Evolutionary conservation across 1,284 basidiomycete species (phyloP).

Genomic region (Ganoderma resinaceum): DNA sequence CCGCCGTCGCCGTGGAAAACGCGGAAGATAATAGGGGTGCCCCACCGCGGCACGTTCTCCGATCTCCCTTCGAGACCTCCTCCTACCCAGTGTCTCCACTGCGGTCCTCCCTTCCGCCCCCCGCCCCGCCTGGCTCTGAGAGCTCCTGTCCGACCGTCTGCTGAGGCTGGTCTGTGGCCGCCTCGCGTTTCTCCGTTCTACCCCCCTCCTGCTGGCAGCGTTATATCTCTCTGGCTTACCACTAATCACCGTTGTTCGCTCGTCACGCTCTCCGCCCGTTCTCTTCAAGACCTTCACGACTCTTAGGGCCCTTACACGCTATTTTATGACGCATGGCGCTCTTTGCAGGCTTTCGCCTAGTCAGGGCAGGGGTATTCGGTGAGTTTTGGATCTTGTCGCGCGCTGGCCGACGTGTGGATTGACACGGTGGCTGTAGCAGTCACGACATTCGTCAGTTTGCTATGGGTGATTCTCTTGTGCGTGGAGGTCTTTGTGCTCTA

Average conservation of each 20-base stretch:
- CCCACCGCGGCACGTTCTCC: not conserved
- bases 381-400: slow-evolving; percentile 30
- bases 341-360: slow-evolving; percentile 48
- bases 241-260: not conserved
- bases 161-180: slow-evolving; percentile 24
- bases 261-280: not conserved
- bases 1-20: slow-evolving; percentile 10
- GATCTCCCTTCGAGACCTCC: slow-evolving; percentile 19
- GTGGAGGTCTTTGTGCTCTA: slow-evolving; percentile 49
- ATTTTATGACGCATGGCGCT: slow-evolving; percentile 41
- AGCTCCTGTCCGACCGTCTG: slow-evolving; percentile 10
- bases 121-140: slow-evolving; percentile 13
- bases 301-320: not conserved
- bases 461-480: slow-evolving; percentile 51
- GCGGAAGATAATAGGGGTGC: slow-evolving; percentile 14
- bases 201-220: slow-evolving; percentile 20
- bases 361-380: slow-evolving; percentile 50
- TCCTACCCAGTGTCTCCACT: slow-evolving; percentile 14
- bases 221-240: not conserved
- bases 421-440: slow-evolving; percentile 41
- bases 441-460: slow-evolving; percentile 47
- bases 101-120: slow-evolving; percentile 5
- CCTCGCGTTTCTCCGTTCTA: slow-evolving; percentile 10
- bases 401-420: slow-evolving; percentile 50
- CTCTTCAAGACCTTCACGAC: slow-evolving; percentile 7